Conservation (phyloP, 805 yeast species). For the Metschnikowia anglica region DNA sequence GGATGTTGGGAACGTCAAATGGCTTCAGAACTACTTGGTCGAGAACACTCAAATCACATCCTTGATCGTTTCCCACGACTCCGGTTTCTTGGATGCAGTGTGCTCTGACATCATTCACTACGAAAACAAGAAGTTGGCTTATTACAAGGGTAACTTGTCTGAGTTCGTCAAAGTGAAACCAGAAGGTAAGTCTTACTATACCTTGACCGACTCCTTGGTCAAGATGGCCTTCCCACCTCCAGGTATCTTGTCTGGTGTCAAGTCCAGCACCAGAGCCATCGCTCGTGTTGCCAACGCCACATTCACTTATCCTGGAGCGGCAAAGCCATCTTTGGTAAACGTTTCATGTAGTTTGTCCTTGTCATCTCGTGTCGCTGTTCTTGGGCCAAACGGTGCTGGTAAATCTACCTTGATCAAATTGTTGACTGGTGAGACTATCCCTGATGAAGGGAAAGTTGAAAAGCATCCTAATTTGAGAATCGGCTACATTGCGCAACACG, state of each 20-base stretch:
- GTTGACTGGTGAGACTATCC: constrained; percentile 87
- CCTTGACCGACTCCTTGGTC: constrained; percentile 86
- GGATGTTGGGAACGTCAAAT: constrained; percentile 89
- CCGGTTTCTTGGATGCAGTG: constrained; percentile 91
- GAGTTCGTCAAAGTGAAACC: constrained; percentile 90
- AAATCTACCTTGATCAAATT: constrained; percentile 93
- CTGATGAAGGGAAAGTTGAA: constrained; percentile 86
- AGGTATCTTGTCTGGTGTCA: constrained; percentile 95
- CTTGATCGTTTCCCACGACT: constrained; percentile 95
- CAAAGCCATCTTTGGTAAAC: constrained; percentile 72
- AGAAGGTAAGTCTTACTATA: constrained; percentile 94
- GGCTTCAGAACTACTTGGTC: constrained; percentile 87
- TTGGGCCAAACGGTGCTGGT: constrained; percentile 99
- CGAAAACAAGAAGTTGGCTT: constrained; percentile 90
- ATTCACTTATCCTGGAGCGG: constrained; percentile 85
- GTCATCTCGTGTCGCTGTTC: constrained; percentile 94
- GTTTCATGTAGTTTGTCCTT: constrained; percentile 90
- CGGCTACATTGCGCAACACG: constrained; percentile 98
- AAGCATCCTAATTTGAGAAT: constrained; percentile 97
- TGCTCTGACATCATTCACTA: constrained; percentile 97
- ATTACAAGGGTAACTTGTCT: constrained; percentile 94
- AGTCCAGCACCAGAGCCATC: constrained; percentile 91
- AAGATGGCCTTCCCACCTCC: constrained; percentile 99
- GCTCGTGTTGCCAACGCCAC: constrained; percentile 84
- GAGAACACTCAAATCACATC: constrained; percentile 87